Evolutionary conservation across 75 land plant species (phyloP).

Genomic region (Isoetes taiwanensis): DNA sequence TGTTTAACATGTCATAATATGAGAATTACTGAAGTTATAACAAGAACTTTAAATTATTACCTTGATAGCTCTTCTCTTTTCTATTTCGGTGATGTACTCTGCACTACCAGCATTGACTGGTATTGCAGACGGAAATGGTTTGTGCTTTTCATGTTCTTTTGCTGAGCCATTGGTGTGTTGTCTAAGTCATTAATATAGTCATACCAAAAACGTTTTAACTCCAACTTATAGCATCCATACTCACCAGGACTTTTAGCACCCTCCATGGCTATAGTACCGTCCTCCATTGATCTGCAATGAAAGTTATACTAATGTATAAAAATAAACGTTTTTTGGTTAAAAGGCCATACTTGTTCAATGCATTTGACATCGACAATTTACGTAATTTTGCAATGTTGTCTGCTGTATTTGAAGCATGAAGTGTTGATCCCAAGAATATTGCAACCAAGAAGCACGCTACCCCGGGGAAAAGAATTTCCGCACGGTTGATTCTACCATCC

Average conservation of each 20-base stretch:
- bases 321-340: no score
- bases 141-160: no score
- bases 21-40: neutral
- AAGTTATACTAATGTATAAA: no score
- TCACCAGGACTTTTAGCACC: no score
- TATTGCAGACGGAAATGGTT: no score
- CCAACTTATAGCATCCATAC: no score
- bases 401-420: slow-evolving; percentile 77
- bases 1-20: slow-evolving; percentile 10
- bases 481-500: slow-evolving; percentile 77
- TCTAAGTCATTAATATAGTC: no score
- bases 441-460: slow-evolving; percentile 91
- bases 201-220: no score
- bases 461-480: slow-evolving; percentile 92
- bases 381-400: slow-evolving; percentile 48
- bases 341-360: neutral
- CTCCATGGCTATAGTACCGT: no score
- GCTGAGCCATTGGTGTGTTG: no score
- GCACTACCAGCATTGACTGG: slow-evolving; percentile 67
- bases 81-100: slow-evolving; percentile 60
- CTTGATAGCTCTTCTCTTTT: slow-evolving; percentile 71
- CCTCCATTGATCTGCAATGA: no score
- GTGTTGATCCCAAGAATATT: slow-evolving; percentile 69
- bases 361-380: neutral
- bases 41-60: slow-evolving; percentile 12